Base-by-base conservation (phyloP, 371 early-diverging fungal species). In the Mortierella sp. region DNA sequence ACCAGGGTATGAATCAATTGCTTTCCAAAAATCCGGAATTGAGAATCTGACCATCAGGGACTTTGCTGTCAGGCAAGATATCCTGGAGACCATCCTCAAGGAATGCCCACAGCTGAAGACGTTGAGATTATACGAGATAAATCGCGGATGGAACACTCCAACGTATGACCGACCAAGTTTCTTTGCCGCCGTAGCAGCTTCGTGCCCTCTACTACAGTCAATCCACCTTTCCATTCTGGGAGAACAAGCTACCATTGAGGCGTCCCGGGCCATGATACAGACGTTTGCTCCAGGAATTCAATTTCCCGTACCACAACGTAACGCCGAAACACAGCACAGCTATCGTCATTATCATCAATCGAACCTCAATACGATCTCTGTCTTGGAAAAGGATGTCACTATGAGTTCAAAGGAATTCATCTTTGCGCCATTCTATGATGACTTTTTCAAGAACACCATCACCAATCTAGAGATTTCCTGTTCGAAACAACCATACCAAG, bases 171-270 rank as follows among this genome's bases (percentile, higher is more conserved):
- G 52, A 22, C 11, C 24, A 16, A 32, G 32, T 4, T 33, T 69
- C n/a, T 69, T 60, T 21, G 11, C 61, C 2, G 21, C 47, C 9
- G 28, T 69, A 21, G 43, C 62, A 6, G 36, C 40, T 19, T 47
- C 63, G 3, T 69, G 70, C 45, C 57, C 63, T 15, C 40, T 40
- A 10, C 55, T 69, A 22, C 40, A 50, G 1, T 41, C 28, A 50
- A 52, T 69, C 21, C 69, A 69, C 28, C 22, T 69, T 6, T 69
- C 69, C 10, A 61, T 69, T 24, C 62, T 40, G 0, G 55, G 40
- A 0, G 47, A 43, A 8, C 7, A 6, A 19, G 40, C 53, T 61
- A 61, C 52, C 24, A 11, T 21, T 21, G 62, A 50, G 16, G 69
- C 50, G 15, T 15, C 69, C 41, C 16, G 32, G 5, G 69, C 69